Conservation (phyloP, 2,329 filamentous ascomycete genomes). For the Diaporthe capsici region DNA sequence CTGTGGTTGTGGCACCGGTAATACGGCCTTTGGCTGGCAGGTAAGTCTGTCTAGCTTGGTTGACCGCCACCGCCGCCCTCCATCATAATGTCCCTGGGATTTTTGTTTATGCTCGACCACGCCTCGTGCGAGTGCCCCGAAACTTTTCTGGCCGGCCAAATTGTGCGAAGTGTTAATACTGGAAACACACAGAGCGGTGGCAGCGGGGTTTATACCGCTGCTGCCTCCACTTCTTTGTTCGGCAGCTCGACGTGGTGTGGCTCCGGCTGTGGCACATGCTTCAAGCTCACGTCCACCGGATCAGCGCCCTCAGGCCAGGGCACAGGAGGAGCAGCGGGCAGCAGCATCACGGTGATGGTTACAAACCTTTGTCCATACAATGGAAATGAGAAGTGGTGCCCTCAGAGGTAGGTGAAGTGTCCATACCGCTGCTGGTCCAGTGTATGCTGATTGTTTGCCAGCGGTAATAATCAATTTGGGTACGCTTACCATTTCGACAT, state of each 20-base stretch:
- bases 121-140: neutral
- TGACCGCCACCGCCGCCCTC: neutral
- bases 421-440: neutral
- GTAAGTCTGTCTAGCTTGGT: conserved; percentile 15
- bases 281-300: conserved; percentile 49
- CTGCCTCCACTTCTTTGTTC: conserved; percentile 47
- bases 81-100: neutral
- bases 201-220: conserved; percentile 50
- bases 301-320: conserved; percentile 26
- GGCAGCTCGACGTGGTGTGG: conserved; percentile 48
- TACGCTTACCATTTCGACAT: conserved; percentile 38
- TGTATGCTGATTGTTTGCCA: neutral
- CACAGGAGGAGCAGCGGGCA: conserved; percentile 39
- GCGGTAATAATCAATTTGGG: conserved; percentile 25
- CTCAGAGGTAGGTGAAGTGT: conserved; percentile 42
- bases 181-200: neutral
- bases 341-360: conserved; percentile 50
- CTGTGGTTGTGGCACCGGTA: conserved; percentile 36
- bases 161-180: neutral
- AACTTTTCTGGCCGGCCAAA: too few relatives aligned
- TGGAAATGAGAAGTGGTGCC: conserved; percentile 54
- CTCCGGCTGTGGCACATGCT: conserved; percentile 49
- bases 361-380: conserved; percentile 54
- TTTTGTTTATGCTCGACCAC: neutral
- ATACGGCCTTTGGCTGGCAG: conserved; percentile 34